Conservation (phyloP, 129 eudicot genomes). For the Tagetes erecta region DNA sequence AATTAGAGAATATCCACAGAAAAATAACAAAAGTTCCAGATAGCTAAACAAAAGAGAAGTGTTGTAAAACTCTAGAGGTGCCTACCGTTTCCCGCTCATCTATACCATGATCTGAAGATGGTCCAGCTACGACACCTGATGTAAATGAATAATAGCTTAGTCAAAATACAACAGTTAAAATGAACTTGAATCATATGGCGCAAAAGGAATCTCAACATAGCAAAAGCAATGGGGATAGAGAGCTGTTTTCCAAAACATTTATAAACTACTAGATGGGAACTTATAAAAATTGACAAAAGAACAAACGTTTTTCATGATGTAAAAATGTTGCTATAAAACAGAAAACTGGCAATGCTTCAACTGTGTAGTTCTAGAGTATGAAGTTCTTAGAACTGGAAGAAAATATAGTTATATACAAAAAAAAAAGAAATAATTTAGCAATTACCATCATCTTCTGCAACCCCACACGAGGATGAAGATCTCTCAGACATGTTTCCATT, state of each 20-base stretch:
- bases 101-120: constrained; percentile 39
- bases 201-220: background rate
- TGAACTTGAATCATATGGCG: background rate
- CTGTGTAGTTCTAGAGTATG: background rate
- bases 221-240: background rate
- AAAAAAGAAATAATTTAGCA: background rate
- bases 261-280: constrained; percentile 8
- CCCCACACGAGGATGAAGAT: constrained; percentile 42
- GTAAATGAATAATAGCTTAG: constrained; percentile 13
- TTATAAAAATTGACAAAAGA: constrained; percentile 1
- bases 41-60: background rate
- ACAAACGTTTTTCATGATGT: background rate
- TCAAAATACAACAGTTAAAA: background rate
- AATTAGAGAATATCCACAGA: constrained; percentile 10
- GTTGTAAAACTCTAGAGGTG: background rate
- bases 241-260: background rate
- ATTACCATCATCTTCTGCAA: constrained; percentile 44
- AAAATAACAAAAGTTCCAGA: background rate
- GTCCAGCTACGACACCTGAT: constrained; percentile 41
- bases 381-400: background rate
- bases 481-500: constrained; percentile 46
- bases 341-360: background rate
- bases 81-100: constrained; percentile 59
- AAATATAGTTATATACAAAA: constrained; percentile 4
- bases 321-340: background rate